Conservation (phyloP, 805 yeast species). For the Metschnikowia hibisci region DNA sequence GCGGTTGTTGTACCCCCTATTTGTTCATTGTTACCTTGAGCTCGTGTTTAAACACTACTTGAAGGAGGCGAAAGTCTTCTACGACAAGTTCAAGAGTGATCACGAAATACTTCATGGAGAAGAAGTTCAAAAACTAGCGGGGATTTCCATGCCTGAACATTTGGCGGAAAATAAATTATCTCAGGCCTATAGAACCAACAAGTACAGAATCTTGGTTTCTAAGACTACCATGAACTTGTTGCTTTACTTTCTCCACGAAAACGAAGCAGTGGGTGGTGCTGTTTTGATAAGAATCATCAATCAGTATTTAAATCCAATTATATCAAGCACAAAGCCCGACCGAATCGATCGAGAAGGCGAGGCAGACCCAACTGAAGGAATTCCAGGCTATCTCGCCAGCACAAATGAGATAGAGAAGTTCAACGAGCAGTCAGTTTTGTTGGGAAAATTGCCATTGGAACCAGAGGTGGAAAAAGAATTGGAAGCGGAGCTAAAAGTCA, state of each 20-base stretch:
- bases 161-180: conserved; percentile 80
- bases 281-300: conserved; percentile 81
- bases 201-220: conserved; percentile 72
- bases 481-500: conserved; percentile 74
- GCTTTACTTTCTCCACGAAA: conserved; percentile 83
- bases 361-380: conserved; percentile 51
- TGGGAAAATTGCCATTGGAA: conserved; percentile 84
- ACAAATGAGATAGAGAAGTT: conserved; percentile 53
- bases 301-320: conserved; percentile 64
- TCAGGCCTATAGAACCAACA: conserved; percentile 64
- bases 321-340: conserved; percentile 38
- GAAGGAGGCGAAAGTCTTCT: conserved; percentile 66
- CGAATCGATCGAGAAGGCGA: conserved; percentile 42
- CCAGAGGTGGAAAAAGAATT: conserved; percentile 81
- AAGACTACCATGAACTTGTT: conserved; percentile 81
- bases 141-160: conserved; percentile 77
- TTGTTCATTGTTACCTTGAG: conserved; percentile 82
- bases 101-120: conserved; percentile 72
- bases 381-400: conserved; percentile 40
- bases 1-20: conserved; percentile 85
- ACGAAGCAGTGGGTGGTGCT: conserved; percentile 89
- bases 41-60: conserved; percentile 62
- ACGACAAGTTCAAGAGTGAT: conserved; percentile 68
- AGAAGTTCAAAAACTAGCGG: conserved; percentile 68
- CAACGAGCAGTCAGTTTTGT: conserved; percentile 67